phyloP scores from a whole-genome alignment of 352 stramenopile genomes.

The Thalassiosira livingstoniorum region DNA sequence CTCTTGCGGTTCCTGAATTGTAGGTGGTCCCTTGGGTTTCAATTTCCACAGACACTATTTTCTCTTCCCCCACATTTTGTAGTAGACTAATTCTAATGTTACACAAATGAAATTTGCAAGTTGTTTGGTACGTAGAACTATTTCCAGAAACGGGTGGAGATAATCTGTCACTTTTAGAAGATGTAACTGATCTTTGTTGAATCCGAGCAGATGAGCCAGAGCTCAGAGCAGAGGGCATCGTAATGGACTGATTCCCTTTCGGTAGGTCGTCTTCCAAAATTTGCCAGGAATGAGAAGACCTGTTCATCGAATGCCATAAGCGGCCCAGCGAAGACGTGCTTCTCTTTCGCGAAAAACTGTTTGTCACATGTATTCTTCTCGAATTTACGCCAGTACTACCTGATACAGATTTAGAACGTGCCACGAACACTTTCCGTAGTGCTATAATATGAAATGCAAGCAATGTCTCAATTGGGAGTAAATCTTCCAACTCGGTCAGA shows the following conservation, averaged over 20 bases:
- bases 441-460: slow-evolving; percentile 81
- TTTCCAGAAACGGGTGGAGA: too few species aligned
- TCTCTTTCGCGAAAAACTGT: slow-evolving; percentile 24
- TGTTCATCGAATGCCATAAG: slow-evolving; percentile 45
- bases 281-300: slow-evolving; percentile 40
- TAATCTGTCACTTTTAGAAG: too few species aligned
- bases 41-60: slow-evolving; percentile 61
- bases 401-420: slow-evolving; percentile 11
- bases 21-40: slow-evolving; percentile 61
- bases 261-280: slow-evolving; percentile 31
- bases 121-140: slow-evolving; percentile 29
- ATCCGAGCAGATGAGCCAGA: too few species aligned
- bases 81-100: slow-evolving; percentile 67
- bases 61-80: slow-evolving; percentile 34
- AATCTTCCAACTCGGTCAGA: slow-evolving; percentile 73
- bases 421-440: slow-evolving; percentile 60
- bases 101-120: slow-evolving; percentile 59
- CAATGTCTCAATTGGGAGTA: slow-evolving; percentile 81
- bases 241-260: not conserved
- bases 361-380: slow-evolving; percentile 5
- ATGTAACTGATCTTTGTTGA: too few species aligned
- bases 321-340: slow-evolving; percentile 41
- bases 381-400: not conserved
- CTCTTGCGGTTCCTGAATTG: slow-evolving; percentile 62
- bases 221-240: not conserved